These are phyloP conservation scores for Ganoderma boninense DNA, from an alignment of 1,284 basidiomycete genomes.

Conservation along the genomic window DNA sequence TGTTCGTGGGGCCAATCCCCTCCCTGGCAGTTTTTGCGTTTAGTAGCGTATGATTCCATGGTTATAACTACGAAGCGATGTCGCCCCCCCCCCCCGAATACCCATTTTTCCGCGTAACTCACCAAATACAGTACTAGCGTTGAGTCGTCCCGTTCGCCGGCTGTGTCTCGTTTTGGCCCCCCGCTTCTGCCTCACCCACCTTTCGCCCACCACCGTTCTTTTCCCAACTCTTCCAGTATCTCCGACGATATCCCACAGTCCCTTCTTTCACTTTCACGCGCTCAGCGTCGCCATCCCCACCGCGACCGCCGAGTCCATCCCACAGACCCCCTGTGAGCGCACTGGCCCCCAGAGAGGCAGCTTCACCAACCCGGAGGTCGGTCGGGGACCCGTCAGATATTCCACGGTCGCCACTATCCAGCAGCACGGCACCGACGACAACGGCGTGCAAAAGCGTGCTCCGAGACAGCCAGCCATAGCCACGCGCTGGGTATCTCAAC, in stretches of 20 bases:
- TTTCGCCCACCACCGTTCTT: background rate
- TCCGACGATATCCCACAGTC: no score
- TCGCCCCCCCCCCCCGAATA: no score
- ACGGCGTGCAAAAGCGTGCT: no score
- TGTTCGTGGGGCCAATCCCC: no score
- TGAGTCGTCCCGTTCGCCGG: no score
- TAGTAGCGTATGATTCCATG: background rate
- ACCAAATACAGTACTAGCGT: no score
- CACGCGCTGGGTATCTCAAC: background rate
- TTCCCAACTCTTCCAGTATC: background rate
- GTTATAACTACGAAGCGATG: no score
- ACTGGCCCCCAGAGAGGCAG: background rate
- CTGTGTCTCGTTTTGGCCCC: no score
- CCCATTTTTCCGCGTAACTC: background rate
- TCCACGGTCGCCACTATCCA: no score
- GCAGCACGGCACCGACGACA: background rate
- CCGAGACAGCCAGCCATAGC: background rate
- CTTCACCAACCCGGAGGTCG: background rate
- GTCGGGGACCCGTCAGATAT: background rate
- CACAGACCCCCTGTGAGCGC: slow-evolving; percentile 3
- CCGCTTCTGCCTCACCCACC: background rate
- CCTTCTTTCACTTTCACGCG: slow-evolving; percentile 7
- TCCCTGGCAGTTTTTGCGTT: no score
- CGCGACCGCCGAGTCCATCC: background rate
- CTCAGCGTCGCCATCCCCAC: slow-evolving; percentile 17